Percentiles rank a stretch among this genome's conserved stretches.
Conservation (phyloP, 23 red algal species). For the Gracilaria domingensis region DNA sequence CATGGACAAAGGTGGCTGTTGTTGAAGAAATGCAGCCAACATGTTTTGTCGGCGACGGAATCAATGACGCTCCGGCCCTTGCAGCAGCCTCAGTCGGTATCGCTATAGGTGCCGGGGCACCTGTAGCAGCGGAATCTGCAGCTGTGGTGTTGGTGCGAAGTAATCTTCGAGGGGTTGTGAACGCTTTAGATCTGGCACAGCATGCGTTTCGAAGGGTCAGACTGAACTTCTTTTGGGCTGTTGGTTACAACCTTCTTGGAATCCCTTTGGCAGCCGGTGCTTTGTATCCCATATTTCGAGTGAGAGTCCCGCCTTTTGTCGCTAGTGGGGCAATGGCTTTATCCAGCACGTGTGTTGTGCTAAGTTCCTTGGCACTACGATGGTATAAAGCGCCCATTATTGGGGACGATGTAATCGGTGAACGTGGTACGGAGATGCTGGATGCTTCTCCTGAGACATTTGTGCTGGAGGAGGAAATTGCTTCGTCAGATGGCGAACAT, state of each 20-base stretch:
- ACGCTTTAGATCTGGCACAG: slow-evolving; percentile 72
- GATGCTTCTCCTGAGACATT: neutral
- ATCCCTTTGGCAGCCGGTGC: slow-evolving; percentile 89
- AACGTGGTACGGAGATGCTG: neutral
- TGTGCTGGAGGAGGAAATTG: neutral
- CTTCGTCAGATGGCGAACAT: neutral
- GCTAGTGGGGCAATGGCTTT: slow-evolving; percentile 91
- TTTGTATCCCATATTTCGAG: slow-evolving; percentile 78
- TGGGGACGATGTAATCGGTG: slow-evolving; percentile 5
- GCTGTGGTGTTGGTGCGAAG: slow-evolving; percentile 78
- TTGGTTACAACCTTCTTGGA: slow-evolving; percentile 89
- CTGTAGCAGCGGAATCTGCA: slow-evolving; percentile 82
- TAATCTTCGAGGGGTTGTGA: slow-evolving; percentile 84
- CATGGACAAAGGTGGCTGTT: slow-evolving; percentile 78
- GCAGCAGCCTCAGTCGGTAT: slow-evolving; percentile 89
- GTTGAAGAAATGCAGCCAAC: slow-evolving; percentile 50
- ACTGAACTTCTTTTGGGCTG: slow-evolving; percentile 92
- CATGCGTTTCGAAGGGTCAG: slow-evolving; percentile 82
- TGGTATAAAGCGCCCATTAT: slow-evolving; percentile 69
- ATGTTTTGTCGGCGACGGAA: slow-evolving; percentile 95
- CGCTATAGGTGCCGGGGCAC: slow-evolving; percentile 85
- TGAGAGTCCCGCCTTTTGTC: slow-evolving; percentile 82
- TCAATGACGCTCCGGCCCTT: slow-evolving; percentile 97
- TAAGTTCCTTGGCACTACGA: slow-evolving; percentile 78
- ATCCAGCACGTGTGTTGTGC: slow-evolving; percentile 78